These are phyloP conservation scores for Hanseniaspora valbyensis DNA, from an alignment of 805 yeast genomes.

Conservation along the genomic window DNA sequence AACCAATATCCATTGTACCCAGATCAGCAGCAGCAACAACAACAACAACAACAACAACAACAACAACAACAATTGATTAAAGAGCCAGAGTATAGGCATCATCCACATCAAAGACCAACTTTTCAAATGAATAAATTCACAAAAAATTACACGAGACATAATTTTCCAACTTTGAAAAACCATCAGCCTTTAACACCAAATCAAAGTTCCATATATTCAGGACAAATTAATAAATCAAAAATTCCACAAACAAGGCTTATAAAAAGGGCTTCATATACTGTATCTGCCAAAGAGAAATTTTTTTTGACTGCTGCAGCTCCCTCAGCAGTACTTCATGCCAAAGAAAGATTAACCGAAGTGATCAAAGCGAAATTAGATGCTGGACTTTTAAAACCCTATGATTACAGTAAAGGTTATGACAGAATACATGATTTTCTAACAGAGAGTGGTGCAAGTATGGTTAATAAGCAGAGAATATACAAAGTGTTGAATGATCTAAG, in stretches of 20 bases:
- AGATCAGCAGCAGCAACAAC: no score
- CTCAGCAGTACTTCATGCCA: slow-evolving; percentile 85
- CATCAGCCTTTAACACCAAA: background rate
- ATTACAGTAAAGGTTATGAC: slow-evolving; percentile 88
- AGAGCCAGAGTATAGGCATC: slow-evolving; percentile 15
- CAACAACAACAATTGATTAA: background rate
- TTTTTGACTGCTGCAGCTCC: slow-evolving; percentile 96
- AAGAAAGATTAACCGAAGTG: slow-evolving; percentile 83
- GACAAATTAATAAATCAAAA: background rate
- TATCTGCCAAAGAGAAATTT: slow-evolving; percentile 83
- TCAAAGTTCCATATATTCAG: slow-evolving; percentile 3
- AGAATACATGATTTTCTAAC: slow-evolving; percentile 74
- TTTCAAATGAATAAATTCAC: slow-evolving; percentile 1
- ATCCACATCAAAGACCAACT: slow-evolving; percentile 16
- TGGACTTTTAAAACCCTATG: slow-evolving; percentile 81
- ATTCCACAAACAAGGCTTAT: background rate
- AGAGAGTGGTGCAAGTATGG: slow-evolving; percentile 66
- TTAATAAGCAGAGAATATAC: slow-evolving; percentile 72
- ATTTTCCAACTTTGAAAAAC: slow-evolving; percentile 11
- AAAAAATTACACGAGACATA: slow-evolving; percentile 9
- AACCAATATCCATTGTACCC: no score
- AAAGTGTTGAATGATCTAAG: slow-evolving; percentile 77
- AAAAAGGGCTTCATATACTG: slow-evolving; percentile 29
- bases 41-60: no score
- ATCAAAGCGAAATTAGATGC: slow-evolving; percentile 91